Percentiles rank a stretch among this genome's conserved stretches.
These are phyloP conservation scores for Poa annua DNA, from an alignment of 176 grass and related monocot species.

Conservation along the genomic window DNA sequence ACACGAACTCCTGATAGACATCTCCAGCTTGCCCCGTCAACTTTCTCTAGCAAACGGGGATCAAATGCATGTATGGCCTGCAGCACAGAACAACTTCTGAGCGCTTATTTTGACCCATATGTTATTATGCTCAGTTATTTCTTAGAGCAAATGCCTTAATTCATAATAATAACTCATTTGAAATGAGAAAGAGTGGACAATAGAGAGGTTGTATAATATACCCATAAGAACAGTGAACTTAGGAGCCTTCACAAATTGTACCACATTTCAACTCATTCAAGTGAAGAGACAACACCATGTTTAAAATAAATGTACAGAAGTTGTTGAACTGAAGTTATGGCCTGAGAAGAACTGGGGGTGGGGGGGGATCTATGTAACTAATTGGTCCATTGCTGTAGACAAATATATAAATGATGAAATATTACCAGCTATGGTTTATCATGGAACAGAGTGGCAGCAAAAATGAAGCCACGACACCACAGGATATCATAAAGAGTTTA, in stretches of 20 bases:
- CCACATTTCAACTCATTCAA: conserved; percentile 11
- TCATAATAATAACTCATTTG: not conserved
- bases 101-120: conserved; percentile 33
- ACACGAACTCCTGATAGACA: conserved; percentile 74
- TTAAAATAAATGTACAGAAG: conserved; percentile 28
- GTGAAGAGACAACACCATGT: conserved; percentile 1
- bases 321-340: conserved; percentile 10
- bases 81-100: conserved; percentile 30
- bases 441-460: not conserved
- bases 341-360: not conserved
- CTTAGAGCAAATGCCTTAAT: conserved; percentile 17
- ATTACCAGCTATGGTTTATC: not conserved
- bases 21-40: conserved; percentile 73
- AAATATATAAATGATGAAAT: conserved; percentile 36
- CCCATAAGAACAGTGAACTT: conserved; percentile 22
- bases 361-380: not conserved
- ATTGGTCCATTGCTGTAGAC: not conserved
- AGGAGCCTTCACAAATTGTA: conserved; percentile 7
- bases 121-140: conserved; percentile 21
- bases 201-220: conserved; percentile 2
- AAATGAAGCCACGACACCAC: conserved; percentile 4
- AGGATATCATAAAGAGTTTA: conserved; percentile 11
- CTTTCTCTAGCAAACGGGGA: conserved; percentile 41
- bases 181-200: not conserved
- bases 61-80: conserved; percentile 68